Evolutionary conservation across 1,139 yeast species (phyloP).

Genomic region (Lizanozyma gosingica): DNA sequence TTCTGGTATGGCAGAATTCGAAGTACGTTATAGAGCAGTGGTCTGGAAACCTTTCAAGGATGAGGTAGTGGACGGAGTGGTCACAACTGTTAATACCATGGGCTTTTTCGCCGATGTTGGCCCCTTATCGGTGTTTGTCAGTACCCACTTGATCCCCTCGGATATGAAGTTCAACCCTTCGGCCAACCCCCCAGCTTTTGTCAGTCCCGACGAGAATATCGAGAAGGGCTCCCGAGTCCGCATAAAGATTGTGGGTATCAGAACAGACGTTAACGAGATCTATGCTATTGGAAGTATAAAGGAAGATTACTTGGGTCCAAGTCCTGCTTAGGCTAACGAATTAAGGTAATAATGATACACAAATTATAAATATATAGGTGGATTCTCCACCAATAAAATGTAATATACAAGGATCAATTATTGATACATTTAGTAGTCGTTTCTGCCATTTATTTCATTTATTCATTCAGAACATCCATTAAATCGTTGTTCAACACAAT

Average conservation of each 20-base stretch:
- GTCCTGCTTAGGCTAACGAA: too few species aligned
- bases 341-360: too few species aligned
- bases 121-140: slow-evolving; percentile 88
- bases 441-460: too few species aligned
- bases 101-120: slow-evolving; percentile 99
- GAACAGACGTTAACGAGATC: slow-evolving; percentile 95
- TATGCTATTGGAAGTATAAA: slow-evolving; percentile 96
- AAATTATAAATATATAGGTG: too few species aligned
- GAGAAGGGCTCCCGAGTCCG: slow-evolving; percentile 92
- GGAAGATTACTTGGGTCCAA: slow-evolving; percentile 92
- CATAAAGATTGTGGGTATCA: slow-evolving; percentile 91
- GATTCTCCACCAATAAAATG: too few species aligned
- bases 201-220: slow-evolving; percentile 88
- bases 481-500: not conserved
- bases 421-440: too few species aligned
- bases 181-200: slow-evolving; percentile 98
- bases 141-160: slow-evolving; percentile 89
- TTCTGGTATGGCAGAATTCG: slow-evolving; percentile 90
- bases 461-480: not conserved
- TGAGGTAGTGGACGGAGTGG: slow-evolving; percentile 95
- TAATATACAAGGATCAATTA: too few species aligned
- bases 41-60: slow-evolving; percentile 99
- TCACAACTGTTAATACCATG: slow-evolving; percentile 88
- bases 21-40: slow-evolving; percentile 91
- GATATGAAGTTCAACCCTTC: slow-evolving; percentile 93